These are phyloP conservation scores for Macrocystidia cucumis DNA, from an alignment of 1,284 basidiomycete genomes.

Conservation along the genomic window DNA sequence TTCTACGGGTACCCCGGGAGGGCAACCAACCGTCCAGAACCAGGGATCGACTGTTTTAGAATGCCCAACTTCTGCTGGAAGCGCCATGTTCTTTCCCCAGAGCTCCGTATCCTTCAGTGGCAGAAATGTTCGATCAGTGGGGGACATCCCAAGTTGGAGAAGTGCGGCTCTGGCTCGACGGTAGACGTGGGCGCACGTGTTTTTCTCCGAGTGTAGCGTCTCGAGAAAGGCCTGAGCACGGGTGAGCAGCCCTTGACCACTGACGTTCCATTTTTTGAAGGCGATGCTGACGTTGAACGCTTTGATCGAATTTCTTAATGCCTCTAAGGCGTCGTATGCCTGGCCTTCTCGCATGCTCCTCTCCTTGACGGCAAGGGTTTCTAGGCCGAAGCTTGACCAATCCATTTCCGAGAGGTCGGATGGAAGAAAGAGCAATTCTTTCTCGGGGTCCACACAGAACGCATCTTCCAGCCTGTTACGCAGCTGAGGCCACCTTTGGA, in stretches of 20 bases:
- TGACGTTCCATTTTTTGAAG: conserved; percentile 11
- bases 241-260: conserved; percentile 11
- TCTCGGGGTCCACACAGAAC: conserved; percentile 1
- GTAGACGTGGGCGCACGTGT: conserved; percentile 8
- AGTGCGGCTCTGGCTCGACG: conserved; percentile 3
- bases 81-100: conserved; percentile 10
- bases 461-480: not conserved
- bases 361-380: conserved; percentile 5
- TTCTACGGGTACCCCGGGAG: conserved; percentile 4
- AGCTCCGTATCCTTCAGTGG: conserved; percentile 7
- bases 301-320: conserved; percentile 10
- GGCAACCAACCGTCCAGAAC: conserved; percentile 11
- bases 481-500: conserved; percentile 6
- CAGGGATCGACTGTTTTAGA: conserved; percentile 12
- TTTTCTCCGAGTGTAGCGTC: conserved; percentile 6
- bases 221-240: conserved; percentile 9
- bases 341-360: conserved; percentile 11
- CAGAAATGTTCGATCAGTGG: conserved; percentile 5
- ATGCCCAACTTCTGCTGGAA: conserved; percentile 4
- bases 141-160: conserved; percentile 8
- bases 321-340: conserved; percentile 10
- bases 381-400: conserved; percentile 3
- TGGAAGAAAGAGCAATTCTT: conserved; percentile 7
- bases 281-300: conserved; percentile 11
- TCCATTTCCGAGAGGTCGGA: conserved; percentile 5